Percentiles rank a stretch among this genome's conserved stretches.
These are phyloP conservation scores for Trichopus zeylanicus DNA, from an alignment of 116 monocot species.

Conservation along the genomic window DNA sequence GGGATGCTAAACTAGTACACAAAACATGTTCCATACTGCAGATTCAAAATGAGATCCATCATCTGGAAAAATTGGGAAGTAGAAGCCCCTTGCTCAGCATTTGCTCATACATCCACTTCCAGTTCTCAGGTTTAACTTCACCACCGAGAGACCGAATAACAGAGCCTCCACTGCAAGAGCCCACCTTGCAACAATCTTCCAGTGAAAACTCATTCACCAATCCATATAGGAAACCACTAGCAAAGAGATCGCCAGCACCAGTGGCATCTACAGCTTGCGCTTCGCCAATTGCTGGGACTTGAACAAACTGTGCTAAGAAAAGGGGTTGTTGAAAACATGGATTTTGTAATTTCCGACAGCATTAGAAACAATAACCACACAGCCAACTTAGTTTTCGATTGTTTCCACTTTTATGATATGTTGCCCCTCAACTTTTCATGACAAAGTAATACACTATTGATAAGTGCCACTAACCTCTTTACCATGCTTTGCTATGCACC, in stretches of 20 bases:
- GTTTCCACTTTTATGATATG: too few relatives aligned
- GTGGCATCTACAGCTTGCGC: constrained; percentile 59
- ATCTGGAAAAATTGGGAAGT: constrained; percentile 21
- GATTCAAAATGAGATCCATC: too few relatives aligned
- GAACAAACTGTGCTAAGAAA: constrained; percentile 30
- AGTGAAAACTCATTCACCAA: constrained; percentile 71
- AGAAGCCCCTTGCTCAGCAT: constrained; percentile 55
- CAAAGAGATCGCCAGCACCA: constrained; percentile 93
- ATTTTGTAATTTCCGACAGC: too few relatives aligned
- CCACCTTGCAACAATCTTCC: constrained; percentile 81
- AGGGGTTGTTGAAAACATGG: too few relatives aligned
- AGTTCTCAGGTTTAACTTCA: constrained; percentile 84
- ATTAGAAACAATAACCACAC: too few relatives aligned
- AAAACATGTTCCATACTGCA: too few relatives aligned
- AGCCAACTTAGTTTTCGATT: too few relatives aligned
- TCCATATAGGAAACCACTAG: constrained; percentile 87
- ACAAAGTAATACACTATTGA: neutral
- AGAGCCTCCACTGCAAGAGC: constrained; percentile 78
- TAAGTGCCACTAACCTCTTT: constrained; percentile 37
- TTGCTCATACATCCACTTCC: constrained; percentile 94
- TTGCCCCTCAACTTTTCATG: too few relatives aligned
- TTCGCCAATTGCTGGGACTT: too few relatives aligned
- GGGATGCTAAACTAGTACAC: too few relatives aligned
- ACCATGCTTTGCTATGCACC: constrained; percentile 81
- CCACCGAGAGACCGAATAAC: constrained; percentile 76